These are phyloP conservation scores for Bothriochloa decipiens DNA, from an alignment of 176 grass and related monocot species.

Conservation along the genomic window DNA sequence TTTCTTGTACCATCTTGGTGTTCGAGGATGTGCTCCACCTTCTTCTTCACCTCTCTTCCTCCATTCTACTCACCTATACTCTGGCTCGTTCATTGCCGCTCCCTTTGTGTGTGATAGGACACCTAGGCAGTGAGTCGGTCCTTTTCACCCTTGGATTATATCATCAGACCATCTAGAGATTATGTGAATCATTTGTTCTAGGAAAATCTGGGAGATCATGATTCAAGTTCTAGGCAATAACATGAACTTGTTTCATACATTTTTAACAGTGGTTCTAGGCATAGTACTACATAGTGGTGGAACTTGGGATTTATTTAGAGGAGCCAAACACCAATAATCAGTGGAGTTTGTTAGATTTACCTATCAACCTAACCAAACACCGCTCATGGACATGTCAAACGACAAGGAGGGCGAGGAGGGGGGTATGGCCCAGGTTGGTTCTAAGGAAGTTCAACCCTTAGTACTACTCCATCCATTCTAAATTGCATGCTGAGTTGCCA, in stretches of 20 bases:
- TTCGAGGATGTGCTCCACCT: too few relatives aligned
- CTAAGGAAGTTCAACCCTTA: too few relatives aligned
- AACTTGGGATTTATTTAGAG: background rate
- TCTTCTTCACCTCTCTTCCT: background rate
- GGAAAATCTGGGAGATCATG: too few relatives aligned
- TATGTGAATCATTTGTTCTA: background rate
- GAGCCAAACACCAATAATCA: background rate
- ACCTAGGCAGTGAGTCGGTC: background rate
- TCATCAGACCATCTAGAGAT: background rate
- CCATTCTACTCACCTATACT: background rate
- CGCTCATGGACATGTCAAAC: too few relatives aligned
- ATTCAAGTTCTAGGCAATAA: too few relatives aligned
- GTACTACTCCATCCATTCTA: too few relatives aligned
- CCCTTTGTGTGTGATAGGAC: background rate
- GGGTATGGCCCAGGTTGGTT: too few relatives aligned
- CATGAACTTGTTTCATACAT: too few relatives aligned
- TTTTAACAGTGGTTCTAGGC: too few relatives aligned
- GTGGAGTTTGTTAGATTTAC: background rate
- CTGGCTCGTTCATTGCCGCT: rapidly evolving
- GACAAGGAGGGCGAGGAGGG: too few relatives aligned
- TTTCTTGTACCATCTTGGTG: background rate
- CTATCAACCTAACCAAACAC: background rate
- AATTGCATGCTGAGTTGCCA: too few relatives aligned
- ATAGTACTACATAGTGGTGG: too few relatives aligned
- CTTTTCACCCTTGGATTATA: background rate